Base-by-base conservation (phyloP, 305 asterid genomes). In the Withania somnifera region DNA sequence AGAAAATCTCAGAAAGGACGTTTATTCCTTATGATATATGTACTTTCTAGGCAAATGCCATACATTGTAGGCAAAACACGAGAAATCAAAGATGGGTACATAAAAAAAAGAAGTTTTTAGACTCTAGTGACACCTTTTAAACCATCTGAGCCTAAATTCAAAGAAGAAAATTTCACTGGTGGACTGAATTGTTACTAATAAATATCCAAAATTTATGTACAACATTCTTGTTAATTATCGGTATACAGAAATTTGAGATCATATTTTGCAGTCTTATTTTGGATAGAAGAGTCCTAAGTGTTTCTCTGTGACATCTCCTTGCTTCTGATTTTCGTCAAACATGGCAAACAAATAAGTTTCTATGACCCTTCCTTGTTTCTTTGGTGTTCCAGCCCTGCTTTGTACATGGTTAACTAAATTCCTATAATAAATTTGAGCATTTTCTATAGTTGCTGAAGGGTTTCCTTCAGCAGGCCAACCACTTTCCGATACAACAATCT, bases 271-370 rank as follows among this genome's bases (percentile, higher is more conserved):
- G 42, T 38, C 9, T 38, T 6, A 38, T 38, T n/a, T 38, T 8
- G 42, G 42, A 38, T 38, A 38, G 42, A 88, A 89, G 22, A 90
- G 83, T 2, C 92, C 92, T n/a, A 85, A 90, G 82, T 90, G 88
- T 36, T 80, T 81, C 77, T 89, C 92, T 3, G 71, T 82, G 20
- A 17, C 13, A 0, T 63, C 82, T 42, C 90, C 90, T 0, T 20
- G 7, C 83, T 88, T 90, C 47, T 24, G 6, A 40, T 89, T 87
- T 71, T 90, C 94, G 64, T 89, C 92, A 32, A 87, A 89, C 90
- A 89, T 89, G 10, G 90, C 91, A 58, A 90, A 90, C 79, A 90
- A 57, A 81, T 89, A 88, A 19, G 92, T 88, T 69, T 89, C 87
- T 24, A 88, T 81, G 4, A 69, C 77, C 24, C 1, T 68, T 30